Base-by-base conservation (phyloP, 2,329 filamentous ascomycete species). In the Neonectria hederae region DNA sequence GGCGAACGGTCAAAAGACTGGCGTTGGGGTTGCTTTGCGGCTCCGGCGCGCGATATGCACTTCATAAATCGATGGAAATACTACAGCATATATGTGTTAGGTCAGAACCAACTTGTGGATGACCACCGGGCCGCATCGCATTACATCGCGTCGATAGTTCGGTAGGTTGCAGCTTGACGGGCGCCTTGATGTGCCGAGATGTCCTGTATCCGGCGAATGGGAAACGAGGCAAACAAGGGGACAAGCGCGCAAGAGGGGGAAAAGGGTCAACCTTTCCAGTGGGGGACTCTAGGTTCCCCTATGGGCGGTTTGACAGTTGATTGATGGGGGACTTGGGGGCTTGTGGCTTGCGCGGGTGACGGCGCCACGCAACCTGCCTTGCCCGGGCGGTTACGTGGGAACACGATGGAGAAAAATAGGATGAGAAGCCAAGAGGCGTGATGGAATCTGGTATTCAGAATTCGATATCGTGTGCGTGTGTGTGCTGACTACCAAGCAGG, bases 321-420 rank as follows among this genome's bases (percentile, higher is more conserved):
- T 32, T 55, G 28, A 42, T 49, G 45, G 45, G 10, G 10, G 54
- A 32, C 10, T 32, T 11, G 35, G 5, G 14, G n/a, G 21, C 11
- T 7, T 43, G 59, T 61, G 59, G 59, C 58, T 61, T 62, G 59
- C 19, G 35, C 43, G 30, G 40, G 28, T 59, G 49, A 22, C 28
- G 22, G 40, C 59, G 59, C 59, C 59, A 62, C 59, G 53, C 53
- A 62, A 56, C 52, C 38, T 56, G 32, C 46, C 45, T 11, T 55
- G 45, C 13, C n/a, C 42, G 26, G 11, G 22, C 43, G 19, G 54
- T 38, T 30, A 45, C n/a, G 40, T 48, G 28, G 28, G 30, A 28
- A 9, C 8, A 28, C 26, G 51, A 26, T 48, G 40, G 19, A 7
- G 28, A 35, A 21, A 46, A 54, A 17, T 4, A 13, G 28, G 11